Conservation (phyloP, 495 filamentous ascomycete genomes). For the Annulohypoxylon nitens region DNA sequence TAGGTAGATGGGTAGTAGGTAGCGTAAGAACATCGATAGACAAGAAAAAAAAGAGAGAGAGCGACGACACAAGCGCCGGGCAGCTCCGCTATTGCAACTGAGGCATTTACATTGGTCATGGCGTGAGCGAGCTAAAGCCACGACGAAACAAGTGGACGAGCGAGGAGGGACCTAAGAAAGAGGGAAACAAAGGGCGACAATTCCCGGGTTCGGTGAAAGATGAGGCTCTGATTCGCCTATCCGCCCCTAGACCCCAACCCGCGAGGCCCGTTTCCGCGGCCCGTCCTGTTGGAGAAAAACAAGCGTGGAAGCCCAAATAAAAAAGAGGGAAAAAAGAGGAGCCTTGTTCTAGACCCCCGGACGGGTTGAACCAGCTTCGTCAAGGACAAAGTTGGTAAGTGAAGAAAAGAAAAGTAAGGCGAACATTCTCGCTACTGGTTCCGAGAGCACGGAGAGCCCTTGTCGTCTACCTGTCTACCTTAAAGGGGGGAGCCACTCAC, state of each 20-base stretch:
- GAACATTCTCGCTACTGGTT: conserved; percentile 24
- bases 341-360: conserved; percentile 45
- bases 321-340: conserved; percentile 21
- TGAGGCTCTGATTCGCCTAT: conserved; percentile 47
- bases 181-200: conserved; percentile 37
- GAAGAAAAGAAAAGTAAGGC: conserved; percentile 38
- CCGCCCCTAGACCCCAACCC: conserved; percentile 37
- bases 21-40: not conserved
- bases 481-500: conserved; percentile 13
- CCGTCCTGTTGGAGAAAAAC: conserved; percentile 35
- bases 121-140: conserved; percentile 16
- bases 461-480: conserved; percentile 30
- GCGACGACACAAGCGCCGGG: conserved; percentile 33
- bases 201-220: conserved; percentile 48
- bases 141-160: conserved; percentile 16
- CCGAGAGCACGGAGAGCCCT: conserved; percentile 41
- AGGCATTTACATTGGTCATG: conserved; percentile 44
- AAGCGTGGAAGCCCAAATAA: conserved; percentile 6
- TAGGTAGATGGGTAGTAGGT: conserved; percentile 25
- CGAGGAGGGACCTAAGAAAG: conserved; percentile 10
- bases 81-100: conserved; percentile 41
- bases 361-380: conserved; percentile 19
- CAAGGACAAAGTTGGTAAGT: not conserved
- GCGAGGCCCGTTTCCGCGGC: conserved; percentile 44
- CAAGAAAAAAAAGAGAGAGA: conserved; percentile 35